Percentiles rank a stretch among this genome's conserved stretches.
These are phyloP conservation scores for Hypoxylon cercidicola DNA, from an alignment of 495 filamentous ascomycete species.

Conservation along the genomic window DNA sequence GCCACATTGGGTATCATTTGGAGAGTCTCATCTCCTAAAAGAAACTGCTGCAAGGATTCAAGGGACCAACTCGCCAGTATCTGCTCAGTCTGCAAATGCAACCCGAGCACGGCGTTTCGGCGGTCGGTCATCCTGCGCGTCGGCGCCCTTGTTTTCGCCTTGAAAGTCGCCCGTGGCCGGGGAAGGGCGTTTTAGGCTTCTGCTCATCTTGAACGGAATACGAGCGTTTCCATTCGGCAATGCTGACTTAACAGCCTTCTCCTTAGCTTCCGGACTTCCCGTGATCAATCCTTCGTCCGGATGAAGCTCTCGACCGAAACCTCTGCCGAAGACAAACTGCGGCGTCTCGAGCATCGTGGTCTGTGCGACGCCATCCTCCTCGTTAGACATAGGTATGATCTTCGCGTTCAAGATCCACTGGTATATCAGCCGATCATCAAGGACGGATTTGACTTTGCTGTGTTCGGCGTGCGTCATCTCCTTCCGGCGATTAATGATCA, in stretches of 20 bases:
- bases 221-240: neutral
- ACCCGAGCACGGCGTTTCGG: slow-evolving; percentile 20
- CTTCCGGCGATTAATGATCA: slow-evolving; percentile 76
- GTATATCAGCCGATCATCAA: slow-evolving; percentile 81
- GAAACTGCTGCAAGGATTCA: neutral
- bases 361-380: slow-evolving; percentile 60
- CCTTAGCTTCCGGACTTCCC: slow-evolving; percentile 35
- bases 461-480: slow-evolving; percentile 82
- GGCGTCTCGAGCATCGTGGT: slow-evolving; percentile 64
- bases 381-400: slow-evolving; percentile 67
- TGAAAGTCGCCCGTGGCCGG: neutral
- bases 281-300: slow-evolving; percentile 52
- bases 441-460: slow-evolving; percentile 70
- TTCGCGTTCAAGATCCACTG: slow-evolving; percentile 79
- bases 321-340: slow-evolving; percentile 69
- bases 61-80: neutral
- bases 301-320: slow-evolving; percentile 47
- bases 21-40: too few relatives aligned
- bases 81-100: slow-evolving; percentile 17
- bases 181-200: slow-evolving; percentile 29
- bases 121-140: slow-evolving; percentile 1
- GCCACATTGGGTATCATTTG: neutral
- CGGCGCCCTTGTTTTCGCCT: neutral
- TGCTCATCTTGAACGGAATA: slow-evolving; percentile 11
- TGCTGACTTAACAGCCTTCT: slow-evolving; percentile 1